Evolutionary conservation across 768 basidiomycete species (phyloP).

Genomic region (Leccinum incarnatum): DNA sequence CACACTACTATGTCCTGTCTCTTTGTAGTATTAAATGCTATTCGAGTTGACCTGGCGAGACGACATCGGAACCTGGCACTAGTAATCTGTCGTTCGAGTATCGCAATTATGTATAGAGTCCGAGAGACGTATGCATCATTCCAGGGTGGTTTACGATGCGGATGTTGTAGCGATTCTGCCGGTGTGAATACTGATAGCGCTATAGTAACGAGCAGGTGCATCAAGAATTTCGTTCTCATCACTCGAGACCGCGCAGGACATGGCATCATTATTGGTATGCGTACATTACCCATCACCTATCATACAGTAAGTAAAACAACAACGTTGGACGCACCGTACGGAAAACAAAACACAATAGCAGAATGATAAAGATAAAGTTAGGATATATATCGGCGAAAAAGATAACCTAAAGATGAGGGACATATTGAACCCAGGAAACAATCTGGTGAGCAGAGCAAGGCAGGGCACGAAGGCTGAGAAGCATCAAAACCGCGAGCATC

Average conservation of each 20-base stretch:
- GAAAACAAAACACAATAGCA: not conserved
- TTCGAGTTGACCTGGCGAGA: not conserved
- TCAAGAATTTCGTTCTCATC: too few species aligned
- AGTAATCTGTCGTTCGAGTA: conserved; percentile 91
- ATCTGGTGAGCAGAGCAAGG: not conserved
- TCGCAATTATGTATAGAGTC: conserved; percentile 59
- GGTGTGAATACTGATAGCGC: too few species aligned
- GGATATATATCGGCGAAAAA: not conserved
- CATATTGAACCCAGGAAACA: not conserved
- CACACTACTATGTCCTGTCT: not conserved
- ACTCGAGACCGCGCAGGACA: too few species aligned
- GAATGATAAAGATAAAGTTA: not conserved
- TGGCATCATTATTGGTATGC: too few species aligned
- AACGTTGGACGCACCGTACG: not conserved
- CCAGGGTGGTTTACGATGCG: too few species aligned
- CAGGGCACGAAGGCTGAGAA: not conserved
- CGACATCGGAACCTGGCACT: conserved; percentile 80
- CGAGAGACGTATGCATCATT: not conserved
- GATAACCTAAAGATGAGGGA: not conserved
- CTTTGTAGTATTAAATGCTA: conserved; percentile 7
- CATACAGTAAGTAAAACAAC: not conserved
- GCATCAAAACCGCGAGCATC: not conserved
- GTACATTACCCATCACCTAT: not conserved
- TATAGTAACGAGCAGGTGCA: too few species aligned
- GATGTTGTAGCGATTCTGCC: too few species aligned